A percentile compares a stretch with the other conserved stretches of the same genome.
Conservation (phyloP, 805 yeast genomes). For the Crinitomyces ghanaensis region DNA sequence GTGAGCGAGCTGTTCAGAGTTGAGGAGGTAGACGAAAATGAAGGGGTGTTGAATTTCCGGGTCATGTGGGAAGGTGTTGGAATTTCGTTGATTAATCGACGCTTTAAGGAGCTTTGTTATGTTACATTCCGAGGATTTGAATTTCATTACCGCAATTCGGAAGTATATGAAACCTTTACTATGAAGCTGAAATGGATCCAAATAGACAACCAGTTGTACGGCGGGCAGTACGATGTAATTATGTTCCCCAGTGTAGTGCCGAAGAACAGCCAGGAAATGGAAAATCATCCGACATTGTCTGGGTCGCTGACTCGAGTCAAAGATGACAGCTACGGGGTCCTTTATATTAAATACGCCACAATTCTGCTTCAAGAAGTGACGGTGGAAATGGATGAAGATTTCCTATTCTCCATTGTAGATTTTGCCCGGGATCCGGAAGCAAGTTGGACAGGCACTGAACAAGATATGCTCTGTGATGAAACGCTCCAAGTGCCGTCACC, state of each 20-base stretch:
- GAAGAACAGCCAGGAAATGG: conserved; percentile 70
- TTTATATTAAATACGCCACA: conserved; percentile 86
- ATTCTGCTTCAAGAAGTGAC: conserved; percentile 81
- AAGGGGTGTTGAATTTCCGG: conserved; percentile 40
- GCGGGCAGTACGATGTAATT: conserved; percentile 78
- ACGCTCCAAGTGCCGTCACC: conserved; percentile 63
- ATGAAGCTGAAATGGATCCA: conserved; percentile 89
- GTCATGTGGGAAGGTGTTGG: conserved; percentile 73
- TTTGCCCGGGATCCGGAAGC: conserved; percentile 76
- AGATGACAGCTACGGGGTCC: conserved; percentile 84
- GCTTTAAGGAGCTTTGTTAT: conserved; percentile 70
- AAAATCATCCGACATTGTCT: conserved; percentile 81
- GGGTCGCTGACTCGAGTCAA: conserved; percentile 74
- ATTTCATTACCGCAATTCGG: conserved; percentile 69
- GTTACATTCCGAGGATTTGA: conserved; percentile 75
- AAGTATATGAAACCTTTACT: conserved; percentile 67
- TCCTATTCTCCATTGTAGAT: conserved; percentile 68
- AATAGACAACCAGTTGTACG: conserved; percentile 81
- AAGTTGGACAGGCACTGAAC: conserved; percentile 43
- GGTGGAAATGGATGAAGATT: conserved; percentile 88
- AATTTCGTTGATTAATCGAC: conserved; percentile 63
- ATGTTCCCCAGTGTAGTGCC: conserved; percentile 86
- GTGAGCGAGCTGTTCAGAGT: conserved; percentile 15
- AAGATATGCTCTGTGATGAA: conserved; percentile 50
- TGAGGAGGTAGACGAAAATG: conserved; percentile 38